Conservation (phyloP, 2,329 filamentous ascomycete species). For the Dactylellina haptotyla region DNA sequence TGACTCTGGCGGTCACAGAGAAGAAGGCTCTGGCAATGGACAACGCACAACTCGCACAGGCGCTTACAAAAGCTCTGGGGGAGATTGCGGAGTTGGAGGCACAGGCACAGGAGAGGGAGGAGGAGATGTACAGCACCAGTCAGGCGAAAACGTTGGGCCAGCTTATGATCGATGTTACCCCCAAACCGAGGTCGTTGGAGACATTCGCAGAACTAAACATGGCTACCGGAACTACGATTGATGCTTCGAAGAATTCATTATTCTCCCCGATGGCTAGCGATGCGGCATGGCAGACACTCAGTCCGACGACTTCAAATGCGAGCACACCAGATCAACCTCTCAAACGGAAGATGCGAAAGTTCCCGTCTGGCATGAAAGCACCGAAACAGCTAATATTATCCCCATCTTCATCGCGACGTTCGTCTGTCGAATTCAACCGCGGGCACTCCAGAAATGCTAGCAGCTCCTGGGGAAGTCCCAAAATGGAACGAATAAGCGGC, state of each 20-base stretch:
- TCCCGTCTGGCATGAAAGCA: slow-evolving; percentile 46
- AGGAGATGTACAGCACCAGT: slow-evolving; percentile 31
- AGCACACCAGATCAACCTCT: slow-evolving; percentile 40
- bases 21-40: slow-evolving; percentile 52
- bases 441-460: slow-evolving; percentile 47
- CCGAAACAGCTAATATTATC: slow-evolving; percentile 51
- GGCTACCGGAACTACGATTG: slow-evolving; percentile 12
- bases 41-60: slow-evolving; percentile 47
- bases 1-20: slow-evolving; percentile 47
- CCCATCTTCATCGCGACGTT: slow-evolving; percentile 43
- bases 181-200: slow-evolving; percentile 44
- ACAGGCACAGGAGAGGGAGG: slow-evolving; percentile 35
- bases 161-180: slow-evolving; percentile 51
- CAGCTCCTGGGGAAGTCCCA: slow-evolving; percentile 47
- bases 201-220: slow-evolving; percentile 43
- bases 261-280: slow-evolving; percentile 33
- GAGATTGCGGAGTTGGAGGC: slow-evolving; percentile 51
- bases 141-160: slow-evolving; percentile 38
- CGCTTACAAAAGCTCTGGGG: slow-evolving; percentile 45
- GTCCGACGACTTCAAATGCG: slow-evolving; percentile 46
- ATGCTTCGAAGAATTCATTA: slow-evolving; percentile 9
- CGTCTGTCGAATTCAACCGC: slow-evolving; percentile 45
- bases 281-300: slow-evolving; percentile 45
- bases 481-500: slow-evolving; percentile 33
- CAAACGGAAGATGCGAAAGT: slow-evolving; percentile 53